phyloP scores from a whole-genome alignment of 202 grass and related monocot species.

The Saccharum hybrid region DNA sequence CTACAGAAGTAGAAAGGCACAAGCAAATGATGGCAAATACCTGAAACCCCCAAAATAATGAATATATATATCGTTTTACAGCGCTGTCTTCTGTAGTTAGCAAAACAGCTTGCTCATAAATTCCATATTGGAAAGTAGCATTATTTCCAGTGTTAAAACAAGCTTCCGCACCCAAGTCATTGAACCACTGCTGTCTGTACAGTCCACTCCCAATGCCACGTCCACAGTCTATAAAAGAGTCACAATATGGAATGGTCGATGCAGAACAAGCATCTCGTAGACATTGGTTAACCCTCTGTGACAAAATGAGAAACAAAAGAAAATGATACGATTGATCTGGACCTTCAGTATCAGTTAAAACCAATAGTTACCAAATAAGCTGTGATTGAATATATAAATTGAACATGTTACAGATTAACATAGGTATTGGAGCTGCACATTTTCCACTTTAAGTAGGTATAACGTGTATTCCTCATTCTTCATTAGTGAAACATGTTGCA shows the following conservation, averaged over 20 bases:
- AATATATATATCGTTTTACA: conserved; percentile 75
- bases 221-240: conserved; percentile 62
- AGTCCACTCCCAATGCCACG: conserved; percentile 20
- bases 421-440: conserved; percentile 3
- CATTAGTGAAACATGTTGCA: conserved; percentile 11
- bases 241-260: conserved; percentile 51
- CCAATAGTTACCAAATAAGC: no score
- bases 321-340: conserved; percentile 1
- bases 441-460: conserved; percentile 5
- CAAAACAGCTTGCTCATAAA: conserved; percentile 68
- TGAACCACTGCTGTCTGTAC: conserved; percentile 49
- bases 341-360: conserved; percentile 2
- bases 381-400: conserved; percentile 4
- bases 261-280: conserved; percentile 64
- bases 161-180: conserved; percentile 44
- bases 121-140: conserved; percentile 68
- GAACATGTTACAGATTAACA: conserved; percentile 13
- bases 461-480: conserved; percentile 7
- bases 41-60: conserved; percentile 92
- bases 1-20: conserved; percentile 12
- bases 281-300: conserved; percentile 92
- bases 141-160: conserved; percentile 44
- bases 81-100: conserved; percentile 59
- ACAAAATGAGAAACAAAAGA: conserved; percentile 45
- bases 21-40: conserved; percentile 39